phyloP scores from a whole-genome alignment of 139 green algal genomes.

The Chlorella sp. region DNA sequence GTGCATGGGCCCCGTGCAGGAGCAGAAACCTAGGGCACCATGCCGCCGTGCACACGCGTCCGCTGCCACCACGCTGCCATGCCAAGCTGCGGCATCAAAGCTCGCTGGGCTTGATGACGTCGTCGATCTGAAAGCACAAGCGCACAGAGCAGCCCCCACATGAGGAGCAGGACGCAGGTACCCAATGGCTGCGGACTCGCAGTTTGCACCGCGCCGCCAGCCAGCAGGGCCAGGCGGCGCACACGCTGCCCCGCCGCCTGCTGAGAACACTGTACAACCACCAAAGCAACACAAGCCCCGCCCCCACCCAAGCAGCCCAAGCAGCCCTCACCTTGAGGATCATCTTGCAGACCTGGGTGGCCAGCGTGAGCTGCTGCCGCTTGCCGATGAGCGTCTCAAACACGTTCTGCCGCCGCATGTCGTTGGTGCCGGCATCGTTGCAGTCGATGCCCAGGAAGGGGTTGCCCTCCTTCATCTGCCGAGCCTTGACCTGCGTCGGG shows the following conservation, averaged over 20 bases:
- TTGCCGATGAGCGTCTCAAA: slow-evolving; percentile 99
- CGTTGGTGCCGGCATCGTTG: slow-evolving; percentile 94
- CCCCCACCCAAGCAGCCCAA: not conserved
- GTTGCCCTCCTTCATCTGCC: slow-evolving; percentile 83
- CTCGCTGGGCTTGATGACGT: slow-evolving; percentile 87
- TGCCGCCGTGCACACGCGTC: too few species aligned
- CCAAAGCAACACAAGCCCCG: too few species aligned
- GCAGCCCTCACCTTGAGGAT: slow-evolving; percentile 90
- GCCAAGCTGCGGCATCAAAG: too few species aligned
- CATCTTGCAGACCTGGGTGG: slow-evolving; percentile 99
- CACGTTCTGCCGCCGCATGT: slow-evolving; percentile 98
- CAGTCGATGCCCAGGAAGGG: slow-evolving; percentile 97
- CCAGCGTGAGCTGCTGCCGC: slow-evolving; percentile 98
- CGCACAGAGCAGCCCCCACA: not conserved
- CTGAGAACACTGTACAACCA: too few species aligned
- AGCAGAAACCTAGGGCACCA: too few species aligned
- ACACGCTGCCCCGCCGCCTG: too few species aligned
- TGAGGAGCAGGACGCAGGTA: too few species aligned
- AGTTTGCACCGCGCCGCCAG: too few species aligned
- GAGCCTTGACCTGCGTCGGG: slow-evolving; percentile 63
- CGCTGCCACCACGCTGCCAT: too few species aligned
- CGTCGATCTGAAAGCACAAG: slow-evolving; percentile 75
- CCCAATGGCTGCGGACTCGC: too few species aligned
- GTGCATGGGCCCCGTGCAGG: too few species aligned
- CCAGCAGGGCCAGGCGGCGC: too few species aligned